Conservation (phyloP, 116 monocot species). For the Phalaenopsis hybrid region DNA sequence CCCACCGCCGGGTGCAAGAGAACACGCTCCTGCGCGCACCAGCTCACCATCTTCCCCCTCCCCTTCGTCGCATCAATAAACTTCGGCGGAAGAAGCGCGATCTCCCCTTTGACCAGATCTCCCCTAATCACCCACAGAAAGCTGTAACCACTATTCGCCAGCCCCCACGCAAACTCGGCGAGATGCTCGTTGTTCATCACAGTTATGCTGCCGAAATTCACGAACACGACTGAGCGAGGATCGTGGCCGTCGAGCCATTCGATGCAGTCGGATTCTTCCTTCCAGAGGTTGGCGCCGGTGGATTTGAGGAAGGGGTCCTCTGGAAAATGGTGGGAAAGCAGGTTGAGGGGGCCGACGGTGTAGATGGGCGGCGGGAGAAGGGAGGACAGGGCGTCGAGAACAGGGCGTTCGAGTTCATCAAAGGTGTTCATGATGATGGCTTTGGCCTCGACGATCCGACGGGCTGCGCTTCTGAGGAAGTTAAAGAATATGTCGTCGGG, state of each 20-base stretch:
- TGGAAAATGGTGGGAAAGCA: constrained; percentile 3
- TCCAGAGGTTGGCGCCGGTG: constrained; percentile 13
- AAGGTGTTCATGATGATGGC: constrained; percentile 18
- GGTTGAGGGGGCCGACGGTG: constrained; percentile 11
- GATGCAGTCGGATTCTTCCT: constrained; percentile 8
- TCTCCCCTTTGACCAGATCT: constrained; percentile 7
- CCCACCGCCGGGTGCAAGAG: constrained; percentile 14
- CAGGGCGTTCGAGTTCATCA: constrained; percentile 8
- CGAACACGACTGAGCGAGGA: constrained; percentile 5
- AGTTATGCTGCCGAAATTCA: constrained; percentile 13
- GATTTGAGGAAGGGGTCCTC: not conserved
- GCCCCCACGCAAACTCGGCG: constrained; percentile 11
- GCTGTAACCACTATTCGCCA: not conserved
- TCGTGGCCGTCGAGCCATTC: constrained; percentile 7
- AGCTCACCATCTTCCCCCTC: constrained; percentile 7
- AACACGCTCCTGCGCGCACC: constrained; percentile 22
- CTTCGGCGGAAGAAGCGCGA: not conserved
- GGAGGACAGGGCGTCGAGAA: constrained; percentile 2
- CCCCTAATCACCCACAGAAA: constrained; percentile 8
- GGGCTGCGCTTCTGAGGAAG: not conserved
- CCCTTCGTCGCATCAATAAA: not conserved
- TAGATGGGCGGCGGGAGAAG: constrained; percentile 6
- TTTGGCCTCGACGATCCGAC: not conserved
- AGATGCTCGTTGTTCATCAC: not conserved
- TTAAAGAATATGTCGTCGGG: constrained; percentile 14